Evolutionary conservation across 495 filamentous ascomycete species (phyloP), one percentile per base, ranked within the genome.

Genomic region (Niebla homalea): DNA sequence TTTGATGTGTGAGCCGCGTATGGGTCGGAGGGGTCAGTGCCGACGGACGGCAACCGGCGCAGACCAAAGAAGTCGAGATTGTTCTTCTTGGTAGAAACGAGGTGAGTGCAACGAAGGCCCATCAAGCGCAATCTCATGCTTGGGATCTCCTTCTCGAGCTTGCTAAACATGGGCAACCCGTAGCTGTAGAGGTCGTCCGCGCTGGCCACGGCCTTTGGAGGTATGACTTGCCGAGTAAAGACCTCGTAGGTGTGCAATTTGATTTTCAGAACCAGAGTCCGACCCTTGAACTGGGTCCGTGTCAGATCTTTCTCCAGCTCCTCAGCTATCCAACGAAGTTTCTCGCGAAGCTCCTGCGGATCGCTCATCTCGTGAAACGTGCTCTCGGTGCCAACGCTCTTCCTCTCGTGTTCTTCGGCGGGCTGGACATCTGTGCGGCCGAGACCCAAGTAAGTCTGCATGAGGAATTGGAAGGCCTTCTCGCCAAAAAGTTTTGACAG

Each of bases 221-320:
- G 78, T 36, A 83, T 74, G 12, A 76, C 74, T 61, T 98, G 92
- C 35, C 92, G 70, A 0, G 88, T 92, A 16, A 86, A 69, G 10
- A 97, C 89, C 62, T 96, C 87, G 57, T 89, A 99, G 0, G 86
- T 93, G 57, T 94, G 87, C 11, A 97, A 70, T 62, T 99, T 99
- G 43, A 96, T 76, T 64, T 99, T 99, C 18, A 99, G 64, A 20
- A 85, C 83, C 3, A 98, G 65, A 1, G 93, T 97, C 5, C 89
- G 79, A 5, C 90, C 90, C 64, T 89, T 94, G 64, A 87, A 85
- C 54, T 86, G 75, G 4, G 84, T 85, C 18, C 76, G 75, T n/a
- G 67, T 63, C 58, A 97, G 71, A 60, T 97, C 93, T 54, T 85
- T 83, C 62, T 94, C 88, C 16, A 99, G 69, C 62, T 95, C 92